These are phyloP conservation scores for Dissoconium aciculare DNA, from an alignment of 2,329 filamentous ascomycete genomes.

Conservation along the genomic window DNA sequence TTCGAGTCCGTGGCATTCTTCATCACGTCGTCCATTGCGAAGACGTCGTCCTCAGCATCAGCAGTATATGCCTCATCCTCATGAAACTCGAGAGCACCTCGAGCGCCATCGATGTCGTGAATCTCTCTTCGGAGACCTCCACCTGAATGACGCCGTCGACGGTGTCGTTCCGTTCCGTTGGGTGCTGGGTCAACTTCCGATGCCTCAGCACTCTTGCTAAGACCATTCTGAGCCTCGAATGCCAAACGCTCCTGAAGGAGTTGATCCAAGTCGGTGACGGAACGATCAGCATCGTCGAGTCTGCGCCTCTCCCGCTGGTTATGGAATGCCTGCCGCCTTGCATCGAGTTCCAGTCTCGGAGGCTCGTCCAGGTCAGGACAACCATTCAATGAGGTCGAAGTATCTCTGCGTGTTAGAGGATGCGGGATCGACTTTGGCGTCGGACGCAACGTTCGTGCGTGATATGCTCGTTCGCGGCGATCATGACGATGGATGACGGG, in stretches of 20 bases:
- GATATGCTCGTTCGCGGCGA: conserved; percentile 51
- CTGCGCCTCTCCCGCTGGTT: conserved; percentile 25
- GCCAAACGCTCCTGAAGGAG: conserved; percentile 6
- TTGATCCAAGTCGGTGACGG: conserved; percentile 14
- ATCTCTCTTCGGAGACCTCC: conserved; percentile 63
- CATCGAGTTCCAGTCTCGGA: background rate
- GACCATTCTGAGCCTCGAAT: conserved; percentile 8
- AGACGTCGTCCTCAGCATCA: conserved; percentile 55
- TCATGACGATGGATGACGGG: conserved; percentile 70
- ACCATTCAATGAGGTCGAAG: conserved; percentile 14
- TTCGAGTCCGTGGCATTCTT: conserved; percentile 8
- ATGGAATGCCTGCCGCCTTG: conserved; percentile 28
- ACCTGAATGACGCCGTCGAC: conserved; percentile 65
- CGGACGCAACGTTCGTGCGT: conserved; percentile 41
- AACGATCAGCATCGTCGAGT: conserved; percentile 9
- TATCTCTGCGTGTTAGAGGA: conserved; percentile 15
- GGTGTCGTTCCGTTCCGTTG: conserved; percentile 15
- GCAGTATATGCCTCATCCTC: conserved; percentile 67
- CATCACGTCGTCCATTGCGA: conserved; percentile 47
- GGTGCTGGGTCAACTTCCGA: conserved; percentile 9
- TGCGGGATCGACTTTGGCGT: conserved; percentile 18
- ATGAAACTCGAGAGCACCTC: conserved; percentile 75
- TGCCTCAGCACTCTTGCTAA: conserved; percentile 21
- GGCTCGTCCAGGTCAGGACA: background rate
- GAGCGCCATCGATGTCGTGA: conserved; percentile 48